Percentiles rank a stretch among this genome's conserved stretches.
These are phyloP conservation scores for Collariella sp. DNA, from an alignment of 495 filamentous ascomycete species.

Conservation along the genomic window DNA sequence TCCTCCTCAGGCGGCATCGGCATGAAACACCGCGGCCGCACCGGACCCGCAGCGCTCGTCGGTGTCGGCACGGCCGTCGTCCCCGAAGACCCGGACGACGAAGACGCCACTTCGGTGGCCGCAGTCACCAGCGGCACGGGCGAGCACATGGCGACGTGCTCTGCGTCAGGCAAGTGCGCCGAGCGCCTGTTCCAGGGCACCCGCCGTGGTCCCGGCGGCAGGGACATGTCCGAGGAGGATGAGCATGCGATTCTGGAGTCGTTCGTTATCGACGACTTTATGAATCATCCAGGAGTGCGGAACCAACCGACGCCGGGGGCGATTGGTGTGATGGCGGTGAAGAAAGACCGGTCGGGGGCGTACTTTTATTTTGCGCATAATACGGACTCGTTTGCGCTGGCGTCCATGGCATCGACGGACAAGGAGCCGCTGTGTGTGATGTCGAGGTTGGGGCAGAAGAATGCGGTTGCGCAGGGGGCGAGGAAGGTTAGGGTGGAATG, in stretches of 20 bases:
- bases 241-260: constrained; percentile 64
- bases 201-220: constrained; percentile 49
- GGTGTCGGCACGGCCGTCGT: constrained; percentile 83
- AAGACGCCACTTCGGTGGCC: constrained; percentile 55
- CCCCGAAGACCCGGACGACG: constrained; percentile 51
- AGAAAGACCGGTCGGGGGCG: constrained; percentile 61
- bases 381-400: constrained; percentile 82
- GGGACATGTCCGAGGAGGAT: constrained; percentile 48
- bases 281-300: constrained; percentile 68
- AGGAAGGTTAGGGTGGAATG: constrained; percentile 37
- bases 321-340: constrained; percentile 76
- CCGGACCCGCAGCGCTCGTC: constrained; percentile 87
- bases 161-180: constrained; percentile 72
- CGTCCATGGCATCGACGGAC: constrained; percentile 76
- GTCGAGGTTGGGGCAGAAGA: constrained; percentile 53
- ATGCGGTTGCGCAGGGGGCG: constrained; percentile 39
- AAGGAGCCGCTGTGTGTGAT: constrained; percentile 65
- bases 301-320: constrained; percentile 63
- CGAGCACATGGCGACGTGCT: constrained; percentile 91
- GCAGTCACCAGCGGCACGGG: constrained; percentile 87
- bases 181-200: constrained; percentile 63
- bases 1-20: constrained; percentile 98
- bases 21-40: constrained; percentile 87
- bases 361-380: constrained; percentile 86
- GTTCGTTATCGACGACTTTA: constrained; percentile 73